Conservation (phyloP, 768 basidiomycete genomes). For the Coprinopsis strossmayeri region DNA sequence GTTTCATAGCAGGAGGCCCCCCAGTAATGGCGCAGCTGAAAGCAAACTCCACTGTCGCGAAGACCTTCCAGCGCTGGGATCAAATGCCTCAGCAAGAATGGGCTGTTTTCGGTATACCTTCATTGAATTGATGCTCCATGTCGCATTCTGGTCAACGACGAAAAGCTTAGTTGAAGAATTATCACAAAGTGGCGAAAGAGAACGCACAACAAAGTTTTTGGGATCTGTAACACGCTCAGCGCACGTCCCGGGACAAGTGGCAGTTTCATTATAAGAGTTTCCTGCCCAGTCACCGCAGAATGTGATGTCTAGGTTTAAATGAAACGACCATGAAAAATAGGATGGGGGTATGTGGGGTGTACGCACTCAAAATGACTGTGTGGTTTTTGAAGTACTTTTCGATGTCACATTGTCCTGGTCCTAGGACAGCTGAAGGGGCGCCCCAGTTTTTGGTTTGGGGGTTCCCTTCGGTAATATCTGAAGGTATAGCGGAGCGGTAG, state of each 20-base stretch:
- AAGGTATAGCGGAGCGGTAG: slow-evolving; percentile 71
- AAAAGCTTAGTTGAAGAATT: background rate
- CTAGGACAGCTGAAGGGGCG: slow-evolving; percentile 56
- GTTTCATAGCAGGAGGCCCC: too few relatives aligned
- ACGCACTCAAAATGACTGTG: slow-evolving; percentile 68
- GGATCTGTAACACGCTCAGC: slow-evolving; percentile 21
- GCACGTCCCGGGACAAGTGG: slow-evolving; percentile 53
- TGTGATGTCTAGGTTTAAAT: slow-evolving; percentile 88
- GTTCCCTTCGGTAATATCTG: slow-evolving; percentile 52
- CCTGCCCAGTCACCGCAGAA: slow-evolving; percentile 85
- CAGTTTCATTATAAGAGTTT: slow-evolving; percentile 62
- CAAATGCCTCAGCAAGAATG: background rate
- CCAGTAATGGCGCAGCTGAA: too few relatives aligned
- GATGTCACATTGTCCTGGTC: slow-evolving; percentile 51
- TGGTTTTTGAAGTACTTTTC: slow-evolving; percentile 59
- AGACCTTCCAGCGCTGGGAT: background rate
- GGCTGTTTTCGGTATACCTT: slow-evolving; percentile 64
- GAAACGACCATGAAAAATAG: slow-evolving; percentile 2
- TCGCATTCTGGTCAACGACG: slow-evolving; percentile 56
- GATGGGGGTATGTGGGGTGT: slow-evolving; percentile 19
- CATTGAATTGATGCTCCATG: slow-evolving; percentile 75
- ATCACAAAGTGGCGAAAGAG: slow-evolving; percentile 2
- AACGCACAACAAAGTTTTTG: slow-evolving; percentile 41
- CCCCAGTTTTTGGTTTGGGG: slow-evolving; percentile 72
- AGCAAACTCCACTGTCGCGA: too few relatives aligned